Percentiles rank a stretch among this genome's conserved stretches.
These are phyloP conservation scores for Caulochytrium protostelioides DNA, from an alignment of 371 early-diverging fungal genomes.

Conservation along the genomic window DNA sequence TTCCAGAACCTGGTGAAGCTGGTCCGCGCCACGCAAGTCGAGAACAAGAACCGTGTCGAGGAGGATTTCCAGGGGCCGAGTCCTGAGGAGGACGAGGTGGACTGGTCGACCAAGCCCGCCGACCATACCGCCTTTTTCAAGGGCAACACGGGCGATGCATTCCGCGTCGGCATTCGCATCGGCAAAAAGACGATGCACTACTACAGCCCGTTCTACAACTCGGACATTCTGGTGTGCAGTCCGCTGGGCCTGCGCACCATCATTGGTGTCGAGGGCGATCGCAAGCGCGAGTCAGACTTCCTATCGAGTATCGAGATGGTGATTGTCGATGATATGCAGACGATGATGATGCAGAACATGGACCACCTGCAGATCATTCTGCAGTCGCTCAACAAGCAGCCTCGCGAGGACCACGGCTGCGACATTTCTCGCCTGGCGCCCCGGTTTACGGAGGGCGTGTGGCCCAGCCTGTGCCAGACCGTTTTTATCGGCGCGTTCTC, in stretches of 20 bases:
- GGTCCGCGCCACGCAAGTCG: constrained; percentile 56
- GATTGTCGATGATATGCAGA: constrained; percentile 64
- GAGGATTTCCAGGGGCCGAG: constrained; percentile 42
- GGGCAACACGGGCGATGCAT: constrained; percentile 89
- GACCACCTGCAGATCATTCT: constrained; percentile 46
- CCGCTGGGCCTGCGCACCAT: constrained; percentile 77
- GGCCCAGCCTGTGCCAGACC: not conserved
- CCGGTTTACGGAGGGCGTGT: constrained; percentile 64
- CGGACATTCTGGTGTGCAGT: constrained; percentile 78
- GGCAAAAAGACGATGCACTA: constrained; percentile 62
- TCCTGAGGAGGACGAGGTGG: constrained; percentile 21
- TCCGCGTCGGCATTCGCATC: constrained; percentile 79
- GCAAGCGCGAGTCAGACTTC: constrained; percentile 73
- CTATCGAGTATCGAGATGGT: constrained; percentile 77
- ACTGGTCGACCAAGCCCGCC: constrained; percentile 8
- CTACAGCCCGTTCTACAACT: constrained; percentile 61
- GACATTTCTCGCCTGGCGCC: constrained; percentile 79
- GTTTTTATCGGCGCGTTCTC: too few species aligned
- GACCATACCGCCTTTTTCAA: constrained; percentile 64
- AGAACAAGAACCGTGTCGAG: constrained; percentile 55
- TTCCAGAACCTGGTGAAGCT: constrained; percentile 50
- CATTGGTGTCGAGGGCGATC: constrained; percentile 58
- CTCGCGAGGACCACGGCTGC: constrained; percentile 37
- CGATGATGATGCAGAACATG: constrained; percentile 93
- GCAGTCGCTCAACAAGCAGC: not conserved